Percentiles rank a stretch among this genome's conserved stretches.
Conservation (phyloP, 345 rosid genomes). For the Lepidium africanum region DNA sequence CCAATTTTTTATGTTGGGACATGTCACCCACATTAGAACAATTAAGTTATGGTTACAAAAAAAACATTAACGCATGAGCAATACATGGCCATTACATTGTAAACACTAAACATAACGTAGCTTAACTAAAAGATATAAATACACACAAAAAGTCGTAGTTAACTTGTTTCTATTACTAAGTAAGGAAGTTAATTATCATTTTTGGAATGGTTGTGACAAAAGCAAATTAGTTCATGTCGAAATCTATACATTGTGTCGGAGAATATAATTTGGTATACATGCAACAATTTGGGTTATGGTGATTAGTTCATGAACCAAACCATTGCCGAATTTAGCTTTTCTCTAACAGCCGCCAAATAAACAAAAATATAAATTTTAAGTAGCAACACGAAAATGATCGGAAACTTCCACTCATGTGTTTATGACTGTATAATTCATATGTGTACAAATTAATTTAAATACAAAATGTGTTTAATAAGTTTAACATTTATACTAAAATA, state of each 20-base stretch:
- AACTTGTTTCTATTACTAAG: no score
- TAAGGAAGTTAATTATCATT: no score
- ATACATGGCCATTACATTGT: no score
- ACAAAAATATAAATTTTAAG: neutral
- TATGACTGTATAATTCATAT: slow-evolving; percentile 8
- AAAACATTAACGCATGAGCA: no score
- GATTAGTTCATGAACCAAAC: slow-evolving; percentile 30
- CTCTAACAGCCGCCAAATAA: slow-evolving; percentile 25
- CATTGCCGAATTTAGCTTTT: slow-evolving; percentile 20
- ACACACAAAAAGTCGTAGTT: no score
- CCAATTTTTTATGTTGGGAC: no score
- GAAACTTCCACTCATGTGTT: slow-evolving; percentile 27
- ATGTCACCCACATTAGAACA: no score
- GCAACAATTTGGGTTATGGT: slow-evolving; percentile 12
- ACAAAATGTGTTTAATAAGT: neutral
- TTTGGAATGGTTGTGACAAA: no score
- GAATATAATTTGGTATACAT: slow-evolving; percentile 16
- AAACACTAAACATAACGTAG: no score
- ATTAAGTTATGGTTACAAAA: no score
- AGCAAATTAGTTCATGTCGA: no score
- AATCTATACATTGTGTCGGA: neutral
- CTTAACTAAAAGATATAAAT: no score
- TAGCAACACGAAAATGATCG: slow-evolving; percentile 18
- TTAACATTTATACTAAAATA: neutral
- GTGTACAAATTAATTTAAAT: neutral